phyloP scores from a whole-genome alignment of 352 stramenopile genomes.

The Pythium brachiatum region DNA sequence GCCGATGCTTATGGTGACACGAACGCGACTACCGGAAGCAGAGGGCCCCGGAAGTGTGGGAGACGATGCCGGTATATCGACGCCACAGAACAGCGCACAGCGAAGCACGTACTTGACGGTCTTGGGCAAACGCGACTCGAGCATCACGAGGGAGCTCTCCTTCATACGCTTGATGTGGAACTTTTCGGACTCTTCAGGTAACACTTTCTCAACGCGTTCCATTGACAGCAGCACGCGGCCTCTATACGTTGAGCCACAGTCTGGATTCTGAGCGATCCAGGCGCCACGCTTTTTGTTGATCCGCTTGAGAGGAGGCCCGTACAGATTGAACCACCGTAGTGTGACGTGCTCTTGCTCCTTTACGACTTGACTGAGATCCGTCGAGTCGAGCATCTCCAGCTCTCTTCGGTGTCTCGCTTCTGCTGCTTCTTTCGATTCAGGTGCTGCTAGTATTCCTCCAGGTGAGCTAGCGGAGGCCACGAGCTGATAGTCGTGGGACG shows the following conservation, averaged over 20 bases:
- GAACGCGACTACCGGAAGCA: conserved; percentile 32
- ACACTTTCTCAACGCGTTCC: conserved; percentile 45
- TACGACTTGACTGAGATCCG: background rate
- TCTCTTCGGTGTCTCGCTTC: conserved; percentile 9
- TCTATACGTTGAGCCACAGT: conserved; percentile 78
- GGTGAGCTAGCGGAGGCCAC: conserved; percentile 31
- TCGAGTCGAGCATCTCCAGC: background rate
- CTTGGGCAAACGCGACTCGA: conserved; percentile 29
- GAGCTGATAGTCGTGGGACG: conserved; percentile 69
- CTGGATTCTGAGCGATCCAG: conserved; percentile 54
- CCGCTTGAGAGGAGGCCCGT: conserved; percentile 67
- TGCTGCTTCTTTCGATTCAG: background rate
- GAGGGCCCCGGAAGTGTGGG: conserved; percentile 10
- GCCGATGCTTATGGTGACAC: conserved; percentile 49
- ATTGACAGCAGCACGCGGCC: conserved; percentile 79
- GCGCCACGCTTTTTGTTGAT: conserved; percentile 51
- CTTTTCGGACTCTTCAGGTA: conserved; percentile 48
- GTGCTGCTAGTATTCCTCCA: conserved; percentile 29
- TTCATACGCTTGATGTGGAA: conserved; percentile 56
- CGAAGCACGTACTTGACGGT: conserved; percentile 68
- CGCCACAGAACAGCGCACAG: conserved; percentile 56
- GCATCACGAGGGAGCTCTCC: conserved; percentile 12
- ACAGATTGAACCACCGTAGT: conserved; percentile 81
- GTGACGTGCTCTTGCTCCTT: conserved; percentile 26
- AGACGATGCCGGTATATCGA: conserved; percentile 39